Evolutionary conservation across 1,284 basidiomycete species (phyloP).

Genomic region (Pseudozyma flocculosa): DNA sequence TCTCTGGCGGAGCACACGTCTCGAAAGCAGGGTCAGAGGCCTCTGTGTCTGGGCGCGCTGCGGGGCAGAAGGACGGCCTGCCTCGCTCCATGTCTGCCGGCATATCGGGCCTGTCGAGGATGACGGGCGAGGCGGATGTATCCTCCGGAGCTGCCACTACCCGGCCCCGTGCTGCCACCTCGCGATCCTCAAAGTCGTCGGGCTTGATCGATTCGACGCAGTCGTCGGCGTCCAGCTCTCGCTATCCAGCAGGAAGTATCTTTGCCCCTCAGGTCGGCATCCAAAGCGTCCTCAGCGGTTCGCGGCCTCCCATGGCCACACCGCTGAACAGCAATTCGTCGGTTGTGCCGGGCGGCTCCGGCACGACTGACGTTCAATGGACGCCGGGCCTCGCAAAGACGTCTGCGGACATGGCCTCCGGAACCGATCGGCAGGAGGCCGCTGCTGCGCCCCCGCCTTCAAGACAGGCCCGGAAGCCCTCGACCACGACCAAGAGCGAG

Average conservation of each 20-base stretch:
- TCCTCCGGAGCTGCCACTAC: background rate
- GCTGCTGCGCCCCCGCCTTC: too few relatives aligned
- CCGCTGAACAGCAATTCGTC: slow-evolving; percentile 9
- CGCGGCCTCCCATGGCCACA: slow-evolving; percentile 33
- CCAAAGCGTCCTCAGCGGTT: slow-evolving; percentile 31
- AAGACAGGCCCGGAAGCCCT: too few relatives aligned
- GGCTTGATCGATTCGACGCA: background rate
- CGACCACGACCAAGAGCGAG: background rate
- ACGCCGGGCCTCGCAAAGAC: background rate
- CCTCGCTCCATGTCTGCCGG: background rate
- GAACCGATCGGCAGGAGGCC: too few relatives aligned
- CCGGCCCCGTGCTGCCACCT: background rate
- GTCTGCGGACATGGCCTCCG: background rate
- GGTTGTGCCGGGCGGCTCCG: too few relatives aligned
- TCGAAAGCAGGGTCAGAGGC: too few relatives aligned
- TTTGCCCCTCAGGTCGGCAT: slow-evolving; percentile 48
- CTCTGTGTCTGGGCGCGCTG: too few relatives aligned
- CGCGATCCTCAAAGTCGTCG: background rate
- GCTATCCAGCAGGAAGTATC: slow-evolving; percentile 37
- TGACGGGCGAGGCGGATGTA: background rate
- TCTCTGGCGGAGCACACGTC: background rate
- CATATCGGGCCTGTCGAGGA: too few relatives aligned
- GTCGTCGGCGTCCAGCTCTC: background rate
- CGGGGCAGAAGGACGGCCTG: background rate
- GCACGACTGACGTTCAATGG: background rate